These are phyloP conservation scores for Phellinidium pouzarii DNA, from an alignment of 1,284 basidiomycete species.

Conservation along the genomic window DNA sequence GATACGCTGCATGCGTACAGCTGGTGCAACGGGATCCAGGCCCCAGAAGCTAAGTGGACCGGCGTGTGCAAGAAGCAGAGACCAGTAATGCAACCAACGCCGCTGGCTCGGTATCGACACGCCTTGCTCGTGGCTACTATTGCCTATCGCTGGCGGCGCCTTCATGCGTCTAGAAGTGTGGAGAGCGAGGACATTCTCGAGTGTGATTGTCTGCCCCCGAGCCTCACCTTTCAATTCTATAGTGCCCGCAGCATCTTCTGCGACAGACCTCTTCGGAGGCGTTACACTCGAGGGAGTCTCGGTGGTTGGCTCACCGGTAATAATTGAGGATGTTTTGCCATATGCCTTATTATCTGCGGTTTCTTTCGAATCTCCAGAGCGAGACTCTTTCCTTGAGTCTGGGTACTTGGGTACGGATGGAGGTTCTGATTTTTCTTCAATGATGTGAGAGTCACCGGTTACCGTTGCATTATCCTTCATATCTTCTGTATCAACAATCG, in stretches of 20 bases:
- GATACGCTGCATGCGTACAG: conserved; percentile 30
- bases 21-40: neutral
- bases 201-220: conserved; percentile 28
- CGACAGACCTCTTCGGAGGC: neutral
- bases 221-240: neutral
- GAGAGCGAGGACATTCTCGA: conserved; percentile 57
- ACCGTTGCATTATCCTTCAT: conserved; percentile 32
- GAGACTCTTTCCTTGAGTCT: too few relatives aligned
- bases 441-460: conserved; percentile 27
- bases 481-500: conserved; percentile 23
- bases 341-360: neutral
- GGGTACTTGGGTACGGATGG: too few relatives aligned
- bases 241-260: neutral
- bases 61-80: conserved; percentile 49
- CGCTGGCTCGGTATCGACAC: conserved; percentile 73
- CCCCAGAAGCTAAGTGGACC: conserved; percentile 46
- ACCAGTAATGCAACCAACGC: conserved; percentile 70
- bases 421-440: neutral
- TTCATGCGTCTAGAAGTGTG: conserved; percentile 71
- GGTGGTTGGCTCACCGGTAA: neutral
- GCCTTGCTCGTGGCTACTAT: conserved; percentile 53
- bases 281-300: neutral
- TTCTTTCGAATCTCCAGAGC: neutral
- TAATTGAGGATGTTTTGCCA: neutral
- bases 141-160: conserved; percentile 31